Evolutionary conservation across 257 asterid genomes (phyloP).

Genomic region (Schizonepeta tenuifolia): DNA sequence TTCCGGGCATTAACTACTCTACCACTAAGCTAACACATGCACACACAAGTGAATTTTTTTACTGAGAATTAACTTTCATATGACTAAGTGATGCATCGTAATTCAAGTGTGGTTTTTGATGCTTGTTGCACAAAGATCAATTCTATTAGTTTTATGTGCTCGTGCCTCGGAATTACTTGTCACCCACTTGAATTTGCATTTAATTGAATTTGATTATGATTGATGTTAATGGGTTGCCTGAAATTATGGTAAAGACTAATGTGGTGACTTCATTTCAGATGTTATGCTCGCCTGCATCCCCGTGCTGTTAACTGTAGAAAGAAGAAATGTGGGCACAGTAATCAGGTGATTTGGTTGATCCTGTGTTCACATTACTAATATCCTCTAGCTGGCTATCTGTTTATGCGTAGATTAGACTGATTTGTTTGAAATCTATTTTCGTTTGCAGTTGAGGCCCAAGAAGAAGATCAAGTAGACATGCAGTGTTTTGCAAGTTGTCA

Average conservation of each 20-base stretch:
- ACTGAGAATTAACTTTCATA: background rate
- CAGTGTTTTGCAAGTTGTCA: background rate
- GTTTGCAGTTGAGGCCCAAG: slow-evolving; percentile 68
- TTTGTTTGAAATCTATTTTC: background rate
- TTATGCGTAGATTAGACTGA: background rate
- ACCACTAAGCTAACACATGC: too few relatives aligned
- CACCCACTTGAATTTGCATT: too few relatives aligned
- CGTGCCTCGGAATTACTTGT: background rate
- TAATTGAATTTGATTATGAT: too few relatives aligned
- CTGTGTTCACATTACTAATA: background rate
- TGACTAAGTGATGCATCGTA: background rate
- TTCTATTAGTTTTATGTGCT: background rate
- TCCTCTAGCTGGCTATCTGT: background rate
- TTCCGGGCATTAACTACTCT: too few relatives aligned
- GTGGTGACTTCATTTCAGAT: slow-evolving; percentile 36
- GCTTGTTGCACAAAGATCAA: background rate
- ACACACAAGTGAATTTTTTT: too few relatives aligned
- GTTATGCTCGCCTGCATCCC: slow-evolving; percentile 71
- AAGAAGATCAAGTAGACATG: slow-evolving; percentile 70
- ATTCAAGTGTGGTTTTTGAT: background rate
- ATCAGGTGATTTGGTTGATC: slow-evolving; percentile 43
- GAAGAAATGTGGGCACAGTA: slow-evolving; percentile 74
- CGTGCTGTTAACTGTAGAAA: slow-evolving; percentile 74
- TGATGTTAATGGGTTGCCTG: background rate
- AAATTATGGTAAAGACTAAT: background rate